Evolutionary conservation across 306 rosid species (phyloP).

Genomic region (Sechiopsis laciniata): DNA sequence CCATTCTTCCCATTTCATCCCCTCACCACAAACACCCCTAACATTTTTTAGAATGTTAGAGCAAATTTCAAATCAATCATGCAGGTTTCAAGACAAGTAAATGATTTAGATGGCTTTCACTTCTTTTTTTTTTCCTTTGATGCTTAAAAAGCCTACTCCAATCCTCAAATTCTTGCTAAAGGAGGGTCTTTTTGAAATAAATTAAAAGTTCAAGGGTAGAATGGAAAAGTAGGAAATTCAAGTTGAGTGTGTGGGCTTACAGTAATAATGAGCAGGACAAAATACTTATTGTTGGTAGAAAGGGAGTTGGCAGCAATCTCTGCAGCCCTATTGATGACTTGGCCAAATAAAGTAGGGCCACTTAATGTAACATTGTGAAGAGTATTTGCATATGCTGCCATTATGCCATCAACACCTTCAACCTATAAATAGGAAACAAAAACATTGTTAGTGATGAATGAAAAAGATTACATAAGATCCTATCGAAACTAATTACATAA

Average conservation of each 20-base stretch:
- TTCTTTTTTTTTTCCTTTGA: too few species aligned
- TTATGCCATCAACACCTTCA: constrained; percentile 80
- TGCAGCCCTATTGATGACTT: constrained; percentile 64
- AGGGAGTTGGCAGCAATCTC: constrained; percentile 56
- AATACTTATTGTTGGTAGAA: constrained; percentile 36
- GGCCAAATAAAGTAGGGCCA: constrained; percentile 89
- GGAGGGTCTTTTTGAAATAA: not conserved
- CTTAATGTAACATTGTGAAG: constrained; percentile 46
- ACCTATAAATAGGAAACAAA: too few species aligned
- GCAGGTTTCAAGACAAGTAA: not conserved
- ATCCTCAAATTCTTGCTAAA: not conserved
- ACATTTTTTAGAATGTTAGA: too few species aligned
- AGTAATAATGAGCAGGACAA: constrained; percentile 70
- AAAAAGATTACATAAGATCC: too few species aligned
- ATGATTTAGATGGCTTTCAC: not conserved
- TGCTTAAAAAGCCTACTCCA: too few species aligned
- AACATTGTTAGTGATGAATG: too few species aligned
- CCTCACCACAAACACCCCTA: too few species aligned
- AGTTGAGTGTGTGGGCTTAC: constrained; percentile 29
- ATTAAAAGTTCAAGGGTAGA: not conserved
- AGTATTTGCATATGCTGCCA: constrained; percentile 62
- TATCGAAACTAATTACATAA: too few species aligned
- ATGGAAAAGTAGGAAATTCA: not conserved
- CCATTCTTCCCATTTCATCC: too few species aligned
- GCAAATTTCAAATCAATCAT: not conserved